A percentile compares a stretch with the other conserved stretches of the same genome.
phyloP scores from a whole-genome alignment of 768 basidiomycete genomes.

The Lactifluus echinatus region DNA sequence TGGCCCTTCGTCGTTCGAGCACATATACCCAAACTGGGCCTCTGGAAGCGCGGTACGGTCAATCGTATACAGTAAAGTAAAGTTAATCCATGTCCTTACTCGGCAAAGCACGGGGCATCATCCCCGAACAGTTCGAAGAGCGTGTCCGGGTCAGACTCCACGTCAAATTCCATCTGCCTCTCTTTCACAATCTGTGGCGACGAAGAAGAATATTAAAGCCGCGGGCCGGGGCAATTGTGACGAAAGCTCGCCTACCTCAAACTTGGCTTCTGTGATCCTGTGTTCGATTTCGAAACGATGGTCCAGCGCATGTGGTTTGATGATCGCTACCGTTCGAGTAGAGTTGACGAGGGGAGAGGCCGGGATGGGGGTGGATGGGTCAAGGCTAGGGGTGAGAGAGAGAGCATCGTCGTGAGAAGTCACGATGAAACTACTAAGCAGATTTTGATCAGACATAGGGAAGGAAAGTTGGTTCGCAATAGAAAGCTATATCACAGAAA shows the following conservation, averaged over 20 bases:
- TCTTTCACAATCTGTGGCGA: constrained; percentile 68
- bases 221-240: background rate
- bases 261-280: constrained; percentile 69
- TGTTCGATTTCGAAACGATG: constrained; percentile 76
- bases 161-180: constrained; percentile 82
- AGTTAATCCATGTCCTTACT: no score
- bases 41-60: constrained; percentile 33
- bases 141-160: constrained; percentile 72
- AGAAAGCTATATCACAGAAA: constrained; percentile 15
- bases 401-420: background rate
- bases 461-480: constrained; percentile 8
- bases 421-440: background rate
- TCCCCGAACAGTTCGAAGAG: constrained; percentile 75
- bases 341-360: background rate
- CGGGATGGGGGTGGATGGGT: constrained; percentile 5
- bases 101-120: constrained; percentile 61
- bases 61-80: no score
- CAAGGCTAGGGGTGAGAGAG: background rate
- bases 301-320: constrained; percentile 68
- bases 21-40: constrained; percentile 91
- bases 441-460: constrained; percentile 8
- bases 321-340: constrained; percentile 73
- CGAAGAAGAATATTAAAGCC: constrained; percentile 13
- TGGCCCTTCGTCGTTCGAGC: constrained; percentile 71
- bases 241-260: constrained; percentile 55